Evolutionary conservation across 1,284 basidiomycete genomes (phyloP).

Genomic region (Mixia osmundae): DNA sequence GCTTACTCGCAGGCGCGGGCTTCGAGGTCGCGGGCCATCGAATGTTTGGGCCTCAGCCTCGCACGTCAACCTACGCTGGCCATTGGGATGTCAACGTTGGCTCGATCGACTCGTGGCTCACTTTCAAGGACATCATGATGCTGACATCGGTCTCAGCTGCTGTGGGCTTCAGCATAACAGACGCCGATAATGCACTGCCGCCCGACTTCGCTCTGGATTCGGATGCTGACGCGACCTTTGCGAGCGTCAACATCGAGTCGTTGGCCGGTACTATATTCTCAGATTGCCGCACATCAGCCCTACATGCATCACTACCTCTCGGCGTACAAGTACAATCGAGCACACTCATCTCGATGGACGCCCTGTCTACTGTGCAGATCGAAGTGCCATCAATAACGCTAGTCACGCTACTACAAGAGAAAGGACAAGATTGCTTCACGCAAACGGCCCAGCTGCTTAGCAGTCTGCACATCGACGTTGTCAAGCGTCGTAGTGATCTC

Average conservation of each 20-base stretch:
- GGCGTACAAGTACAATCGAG: too few species aligned
- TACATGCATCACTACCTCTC: constrained; percentile 33
- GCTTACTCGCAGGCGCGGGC: constrained; percentile 26
- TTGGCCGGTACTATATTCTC: constrained; percentile 28
- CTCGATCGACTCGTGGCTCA: constrained; percentile 33
- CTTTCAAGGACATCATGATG: constrained; percentile 33
- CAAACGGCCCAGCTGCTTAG: too few species aligned
- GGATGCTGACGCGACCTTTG: constrained; percentile 58
- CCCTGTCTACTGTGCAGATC: constrained; percentile 28
- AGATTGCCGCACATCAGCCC: constrained; percentile 25
- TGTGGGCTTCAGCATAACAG: constrained; percentile 44
- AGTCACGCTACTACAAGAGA: too few species aligned
- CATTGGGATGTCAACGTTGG: constrained; percentile 63
- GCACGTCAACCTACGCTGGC: constrained; percentile 62
- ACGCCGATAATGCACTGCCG: constrained; percentile 56
- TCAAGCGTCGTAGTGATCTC: too few species aligned
- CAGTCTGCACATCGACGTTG: too few species aligned
- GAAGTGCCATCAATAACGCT: constrained; percentile 31
- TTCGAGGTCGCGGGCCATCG: constrained; percentile 57
- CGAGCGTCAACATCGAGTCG: constrained; percentile 35
- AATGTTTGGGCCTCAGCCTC: constrained; percentile 62
- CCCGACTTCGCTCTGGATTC: constrained; percentile 35
- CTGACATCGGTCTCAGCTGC: constrained; percentile 33
- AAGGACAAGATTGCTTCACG: too few species aligned
- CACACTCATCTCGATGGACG: constrained; percentile 41